Percentiles rank a stretch among this genome's conserved stretches.
Conservation (phyloP, 306 rosid species). For the Corylus heterophylla region DNA sequence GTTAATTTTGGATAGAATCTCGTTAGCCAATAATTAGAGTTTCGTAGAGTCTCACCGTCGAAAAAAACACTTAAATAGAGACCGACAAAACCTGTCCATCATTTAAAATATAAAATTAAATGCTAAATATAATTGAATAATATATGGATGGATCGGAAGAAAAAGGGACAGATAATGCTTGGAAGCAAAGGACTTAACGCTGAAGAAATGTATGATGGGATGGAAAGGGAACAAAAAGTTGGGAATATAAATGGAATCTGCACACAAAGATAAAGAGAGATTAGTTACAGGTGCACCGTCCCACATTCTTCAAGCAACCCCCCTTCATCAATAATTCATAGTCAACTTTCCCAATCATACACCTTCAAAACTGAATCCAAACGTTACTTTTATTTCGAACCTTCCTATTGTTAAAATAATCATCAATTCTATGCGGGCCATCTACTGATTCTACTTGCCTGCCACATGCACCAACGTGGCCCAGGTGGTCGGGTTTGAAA, state of each 20-base stretch:
- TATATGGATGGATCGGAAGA: too few species aligned
- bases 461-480: too few species aligned
- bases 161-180: too few species aligned
- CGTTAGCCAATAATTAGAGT: too few species aligned
- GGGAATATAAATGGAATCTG: conserved; percentile 22
- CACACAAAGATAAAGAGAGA: not conserved
- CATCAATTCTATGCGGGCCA: not conserved
- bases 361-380: not conserved
- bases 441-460: too few species aligned
- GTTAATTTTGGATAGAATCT: too few species aligned
- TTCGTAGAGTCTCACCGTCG: too few species aligned
- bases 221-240: conserved; percentile 11
- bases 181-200: not conserved
- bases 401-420: conserved; percentile 7
- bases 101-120: too few species aligned
- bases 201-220: not conserved
- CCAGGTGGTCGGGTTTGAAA: too few species aligned
- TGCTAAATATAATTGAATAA: too few species aligned
- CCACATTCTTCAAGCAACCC: conserved; percentile 16
- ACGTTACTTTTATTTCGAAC: not conserved
- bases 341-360: conserved; percentile 11
- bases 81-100: too few species aligned
- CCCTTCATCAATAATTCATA: not conserved
- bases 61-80: too few species aligned
- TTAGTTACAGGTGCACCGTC: conserved; percentile 20